Evolutionary conservation across 305 asterid genomes (phyloP), one percentile per base, ranked within the genome.

Genomic region (Fraxinus sp.): DNA sequence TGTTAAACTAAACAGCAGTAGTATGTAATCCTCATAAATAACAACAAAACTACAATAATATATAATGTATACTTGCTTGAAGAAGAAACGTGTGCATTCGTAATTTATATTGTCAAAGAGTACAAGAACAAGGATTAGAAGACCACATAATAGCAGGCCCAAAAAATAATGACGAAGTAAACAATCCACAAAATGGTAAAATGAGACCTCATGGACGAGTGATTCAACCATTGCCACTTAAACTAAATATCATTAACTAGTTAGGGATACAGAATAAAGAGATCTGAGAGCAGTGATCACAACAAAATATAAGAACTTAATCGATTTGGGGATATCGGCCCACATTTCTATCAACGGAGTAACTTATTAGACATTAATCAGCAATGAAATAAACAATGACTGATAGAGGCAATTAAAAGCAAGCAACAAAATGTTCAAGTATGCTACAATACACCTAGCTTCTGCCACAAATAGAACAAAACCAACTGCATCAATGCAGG

Each of bases 331-430:
- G 13, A 59, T n/a, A 59, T 8, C 2, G 4, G 22, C 36, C 18
- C 2, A 7, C 22, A 55, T 30, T 55, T 55, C 52, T 37, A 71
- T 64, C 3, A 57, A 44, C 66, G 37, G 22, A 74, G 30, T 62
- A 52, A 62, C 57, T 64, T 59, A 81, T 66, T 20, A 77, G 13
- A 7, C 59, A 74, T 71, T 70, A 59, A 78, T 52, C 72, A 39
- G 78, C 78, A 73, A 30, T 11, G 5, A 77, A 82, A 33, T 59
- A 39, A 62, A 73, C 73, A 74, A 81, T 77, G 57, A 41, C 76
- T 36, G 10, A 26, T 35, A 72, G 55, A 4, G 46, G 16, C 70
- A 36, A 74, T 3, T 37, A 49, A 44, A 73, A n/a, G 52, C 6
- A 22, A 41, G 57, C 20, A 14, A 75, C 55, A 49, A 39, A 37